A percentile compares a stretch with the other conserved stretches of the same genome.
phyloP scores from a whole-genome alignment of 2,329 filamentous ascomycete species.

The Lachnellula occidentalis region DNA sequence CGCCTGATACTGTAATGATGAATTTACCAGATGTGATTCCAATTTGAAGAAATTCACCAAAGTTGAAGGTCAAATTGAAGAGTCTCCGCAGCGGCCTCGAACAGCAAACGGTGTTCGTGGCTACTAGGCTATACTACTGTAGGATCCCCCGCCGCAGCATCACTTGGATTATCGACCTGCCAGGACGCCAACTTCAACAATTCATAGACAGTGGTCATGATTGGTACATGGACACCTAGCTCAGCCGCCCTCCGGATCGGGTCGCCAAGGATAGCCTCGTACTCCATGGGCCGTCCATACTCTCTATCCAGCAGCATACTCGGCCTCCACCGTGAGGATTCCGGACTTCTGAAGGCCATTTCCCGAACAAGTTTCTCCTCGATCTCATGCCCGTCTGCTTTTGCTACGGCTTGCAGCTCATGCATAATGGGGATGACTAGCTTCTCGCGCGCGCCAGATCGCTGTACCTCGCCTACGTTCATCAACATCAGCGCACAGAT shows the following conservation, averaged over 20 bases:
- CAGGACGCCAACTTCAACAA: constrained; percentile 44
- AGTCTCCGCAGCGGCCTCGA: no score
- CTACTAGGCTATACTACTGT: neutral
- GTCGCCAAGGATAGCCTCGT: constrained; percentile 50
- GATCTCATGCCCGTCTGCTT: constrained; percentile 18
- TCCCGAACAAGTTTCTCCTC: constrained; percentile 14
- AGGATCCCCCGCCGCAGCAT: neutral
- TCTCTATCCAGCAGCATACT: constrained; percentile 48
- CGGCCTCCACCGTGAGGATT: constrained; percentile 18
- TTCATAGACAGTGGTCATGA: constrained; percentile 47
- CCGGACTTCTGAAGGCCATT: constrained; percentile 10
- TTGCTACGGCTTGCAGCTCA: constrained; percentile 22
- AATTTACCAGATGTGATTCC: neutral
- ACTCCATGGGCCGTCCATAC: constrained; percentile 43
- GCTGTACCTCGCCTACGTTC: constrained; percentile 15
- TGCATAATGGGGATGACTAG: constrained; percentile 25
- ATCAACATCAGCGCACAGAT: constrained; percentile 19
- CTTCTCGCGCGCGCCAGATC: constrained; percentile 20
- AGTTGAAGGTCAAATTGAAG: no score
- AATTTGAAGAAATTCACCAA: no score
- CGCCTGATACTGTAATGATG: neutral
- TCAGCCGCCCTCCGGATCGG: constrained; percentile 43
- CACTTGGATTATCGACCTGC: constrained; percentile 22
- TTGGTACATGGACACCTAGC: constrained; percentile 43
- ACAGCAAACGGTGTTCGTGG: neutral